Conservation (phyloP, 805 yeast genomes). For the Kodamaea jinghongensis region DNA sequence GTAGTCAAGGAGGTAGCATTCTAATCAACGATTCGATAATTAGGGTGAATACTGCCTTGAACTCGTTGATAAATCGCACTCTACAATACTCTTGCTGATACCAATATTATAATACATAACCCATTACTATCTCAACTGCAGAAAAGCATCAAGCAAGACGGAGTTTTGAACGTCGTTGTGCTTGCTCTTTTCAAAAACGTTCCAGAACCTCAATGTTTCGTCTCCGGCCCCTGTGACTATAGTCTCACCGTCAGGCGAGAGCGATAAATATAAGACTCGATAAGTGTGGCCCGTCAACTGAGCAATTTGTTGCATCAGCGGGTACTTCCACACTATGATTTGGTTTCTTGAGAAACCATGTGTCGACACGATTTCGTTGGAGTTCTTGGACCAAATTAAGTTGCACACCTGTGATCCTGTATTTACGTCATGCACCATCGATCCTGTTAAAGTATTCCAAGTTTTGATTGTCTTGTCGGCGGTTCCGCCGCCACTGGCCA, state of each 20-base stretch:
- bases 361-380: constrained; percentile 89
- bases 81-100: too few relatives aligned
- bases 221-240: constrained; percentile 99
- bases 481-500: constrained; percentile 97
- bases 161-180: constrained; percentile 57
- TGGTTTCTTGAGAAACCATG: constrained; percentile 94
- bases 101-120: constrained; percentile 2
- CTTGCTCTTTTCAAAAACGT: constrained; percentile 78
- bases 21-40: too few relatives aligned
- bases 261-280: constrained; percentile 81
- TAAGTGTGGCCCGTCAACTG: constrained; percentile 92
- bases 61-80: too few relatives aligned
- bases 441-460: constrained; percentile 87
- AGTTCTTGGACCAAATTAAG: constrained; percentile 86
- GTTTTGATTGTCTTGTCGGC: constrained; percentile 86
- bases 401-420: constrained; percentile 97
- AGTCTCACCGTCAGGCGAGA: constrained; percentile 95
- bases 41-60: too few relatives aligned
- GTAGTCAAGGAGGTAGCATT: too few relatives aligned
- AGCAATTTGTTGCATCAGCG: constrained; percentile 88
- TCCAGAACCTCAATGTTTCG: constrained; percentile 95
- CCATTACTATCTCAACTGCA: constrained; percentile 55
- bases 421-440: constrained; percentile 72
- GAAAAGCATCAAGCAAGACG: constrained; percentile 69
- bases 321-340: constrained; percentile 91